These are phyloP conservation scores for Westerdykella ornata DNA, from an alignment of 2,329 filamentous ascomycete species.

Conservation along the genomic window DNA sequence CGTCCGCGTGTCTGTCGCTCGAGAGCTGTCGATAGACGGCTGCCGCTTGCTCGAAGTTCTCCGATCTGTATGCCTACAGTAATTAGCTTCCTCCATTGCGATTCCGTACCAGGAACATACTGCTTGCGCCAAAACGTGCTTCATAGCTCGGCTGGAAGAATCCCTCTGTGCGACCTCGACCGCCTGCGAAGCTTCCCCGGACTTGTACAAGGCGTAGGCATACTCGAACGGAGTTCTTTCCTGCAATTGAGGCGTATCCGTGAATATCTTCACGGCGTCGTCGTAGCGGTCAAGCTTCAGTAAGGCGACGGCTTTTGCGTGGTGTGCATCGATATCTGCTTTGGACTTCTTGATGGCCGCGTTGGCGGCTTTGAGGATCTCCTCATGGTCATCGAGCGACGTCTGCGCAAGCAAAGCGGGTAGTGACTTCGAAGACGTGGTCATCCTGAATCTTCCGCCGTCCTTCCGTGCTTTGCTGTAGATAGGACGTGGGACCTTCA, in stretches of 20 bases:
- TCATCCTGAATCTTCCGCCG: conserved; percentile 23
- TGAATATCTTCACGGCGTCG: conserved; percentile 64
- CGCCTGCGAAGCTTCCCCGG: conserved; percentile 61
- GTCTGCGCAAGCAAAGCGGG: conserved; percentile 52
- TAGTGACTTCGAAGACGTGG: conserved; percentile 43
- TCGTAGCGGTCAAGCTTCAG: conserved; percentile 77
- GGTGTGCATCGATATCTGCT: conserved; percentile 54
- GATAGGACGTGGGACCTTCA: neutral
- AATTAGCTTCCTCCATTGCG: conserved; percentile 10
- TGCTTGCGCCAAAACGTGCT: conserved; percentile 57
- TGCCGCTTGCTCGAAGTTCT: conserved; percentile 63
- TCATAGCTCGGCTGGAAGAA: conserved; percentile 44
- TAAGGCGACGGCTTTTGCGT: conserved; percentile 66
- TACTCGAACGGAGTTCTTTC: conserved; percentile 60
- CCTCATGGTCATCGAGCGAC: conserved; percentile 63
- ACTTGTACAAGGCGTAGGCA: conserved; percentile 79
- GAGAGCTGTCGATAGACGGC: conserved; percentile 57
- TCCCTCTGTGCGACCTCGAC: conserved; percentile 45
- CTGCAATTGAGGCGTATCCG: conserved; percentile 56
- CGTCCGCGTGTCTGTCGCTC: conserved; percentile 46
- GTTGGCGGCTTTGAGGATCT: conserved; percentile 61
- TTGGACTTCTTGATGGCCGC: conserved; percentile 53
- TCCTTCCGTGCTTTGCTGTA: too few relatives aligned
- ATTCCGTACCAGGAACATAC: conserved; percentile 33
- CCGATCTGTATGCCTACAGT: conserved; percentile 60